phyloP scores from a whole-genome alignment of 2,329 filamentous ascomycete species.

The Amphichorda felina region DNA sequence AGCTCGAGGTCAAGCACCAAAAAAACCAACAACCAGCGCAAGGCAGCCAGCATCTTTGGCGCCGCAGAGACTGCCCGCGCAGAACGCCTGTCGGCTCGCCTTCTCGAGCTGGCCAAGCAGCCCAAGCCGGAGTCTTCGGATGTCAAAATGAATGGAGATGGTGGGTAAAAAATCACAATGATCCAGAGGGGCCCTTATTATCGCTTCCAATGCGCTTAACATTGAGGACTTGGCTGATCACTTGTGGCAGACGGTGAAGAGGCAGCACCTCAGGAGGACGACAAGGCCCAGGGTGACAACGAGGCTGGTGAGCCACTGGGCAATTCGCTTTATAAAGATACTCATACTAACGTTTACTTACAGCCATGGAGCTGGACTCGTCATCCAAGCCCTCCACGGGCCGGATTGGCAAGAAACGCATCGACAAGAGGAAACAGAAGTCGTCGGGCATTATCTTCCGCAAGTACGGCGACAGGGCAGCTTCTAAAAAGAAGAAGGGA shows the following conservation, averaged over 20 bases:
- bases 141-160: conserved; percentile 33
- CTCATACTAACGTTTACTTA: conserved; percentile 4
- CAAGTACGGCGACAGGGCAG: conserved; percentile 40
- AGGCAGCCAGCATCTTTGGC: conserved; percentile 74
- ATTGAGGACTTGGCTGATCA: no score
- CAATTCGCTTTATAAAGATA: background rate
- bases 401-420: conserved; percentile 33
- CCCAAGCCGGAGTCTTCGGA: conserved; percentile 52
- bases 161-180: conserved; percentile 5
- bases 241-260: conserved; percentile 14
- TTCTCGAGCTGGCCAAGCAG: conserved; percentile 68
- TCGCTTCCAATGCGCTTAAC: no score
- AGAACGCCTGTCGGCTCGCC: conserved; percentile 74
- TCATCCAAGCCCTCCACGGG: conserved; percentile 26
- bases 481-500: conserved; percentile 25
- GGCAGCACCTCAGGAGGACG: conserved; percentile 10
- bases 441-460: conserved; percentile 48
- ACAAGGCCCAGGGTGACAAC: conserved; percentile 13
- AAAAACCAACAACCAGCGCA: conserved; percentile 73
- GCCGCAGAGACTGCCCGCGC: conserved; percentile 70
- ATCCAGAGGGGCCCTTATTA: no score
- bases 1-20: conserved; percentile 65
- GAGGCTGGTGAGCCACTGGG: conserved; percentile 9
- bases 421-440: conserved; percentile 46
- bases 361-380: conserved; percentile 46